These are phyloP conservation scores for Solanum hybrid DNA, from an alignment of 305 asterid genomes.

Conservation along the genomic window DNA sequence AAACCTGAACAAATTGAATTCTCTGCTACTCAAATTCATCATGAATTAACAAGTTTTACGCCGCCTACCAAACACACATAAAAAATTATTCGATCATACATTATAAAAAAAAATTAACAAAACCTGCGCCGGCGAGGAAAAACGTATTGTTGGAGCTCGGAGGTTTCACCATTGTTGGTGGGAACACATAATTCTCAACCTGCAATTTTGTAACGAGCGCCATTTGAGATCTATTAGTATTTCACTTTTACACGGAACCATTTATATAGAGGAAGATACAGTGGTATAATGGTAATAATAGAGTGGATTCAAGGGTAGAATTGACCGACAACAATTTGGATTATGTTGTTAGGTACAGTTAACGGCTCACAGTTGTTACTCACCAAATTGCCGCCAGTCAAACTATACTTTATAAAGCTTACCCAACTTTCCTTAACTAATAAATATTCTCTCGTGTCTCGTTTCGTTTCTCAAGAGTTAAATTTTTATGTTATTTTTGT, in stretches of 20 bases:
- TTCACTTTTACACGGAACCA: not conserved
- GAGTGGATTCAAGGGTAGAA: not conserved
- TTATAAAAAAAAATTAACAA: not conserved
- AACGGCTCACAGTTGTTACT: not conserved
- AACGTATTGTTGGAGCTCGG: slow-evolving; percentile 43
- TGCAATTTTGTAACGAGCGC: slow-evolving; percentile 30
- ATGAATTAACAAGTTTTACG: not conserved
- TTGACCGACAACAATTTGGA: not conserved
- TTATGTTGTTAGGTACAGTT: not conserved
- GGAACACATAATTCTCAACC: slow-evolving; percentile 46
- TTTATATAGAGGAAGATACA: not conserved
- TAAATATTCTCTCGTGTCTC: not conserved
- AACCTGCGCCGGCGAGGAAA: slow-evolving; percentile 89
- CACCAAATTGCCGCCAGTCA: not conserved
- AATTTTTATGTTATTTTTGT: too few relatives aligned
- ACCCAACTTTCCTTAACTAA: not conserved
- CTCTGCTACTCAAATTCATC: too few relatives aligned
- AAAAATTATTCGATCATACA: too few relatives aligned
- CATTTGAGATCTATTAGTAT: not conserved
- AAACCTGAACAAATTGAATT: not conserved
- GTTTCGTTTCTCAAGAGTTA: accelerated
- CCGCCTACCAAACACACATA: too few relatives aligned
- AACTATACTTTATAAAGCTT: not conserved
- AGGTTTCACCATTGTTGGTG: slow-evolving; percentile 40
- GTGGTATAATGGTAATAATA: not conserved